Evolutionary conservation across 169 alveolate species (phyloP), one percentile per base, ranked within the genome.

Genomic region (Plasmodium berghei): DNA sequence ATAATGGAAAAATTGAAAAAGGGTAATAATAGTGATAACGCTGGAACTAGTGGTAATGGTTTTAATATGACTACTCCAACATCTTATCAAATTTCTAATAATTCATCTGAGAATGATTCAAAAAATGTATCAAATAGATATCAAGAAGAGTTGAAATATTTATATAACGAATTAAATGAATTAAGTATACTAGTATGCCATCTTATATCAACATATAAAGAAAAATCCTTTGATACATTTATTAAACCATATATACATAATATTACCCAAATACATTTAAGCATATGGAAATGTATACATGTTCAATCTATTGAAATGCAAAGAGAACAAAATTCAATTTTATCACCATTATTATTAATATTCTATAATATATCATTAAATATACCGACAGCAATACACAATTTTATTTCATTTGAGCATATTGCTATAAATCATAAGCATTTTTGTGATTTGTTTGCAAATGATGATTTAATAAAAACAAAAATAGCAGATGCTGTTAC

Each of bases 281-380:
- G 22, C 40, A 45, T 83, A 10, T 83, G 90, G 90, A 83, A 83
- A 55, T 56, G 80, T 56, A 83, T 67, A n/a, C n/a, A 66, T 55
- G 90, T 83, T 0, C 90, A 83, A 71, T 83, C 90, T 24, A 8
- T 67, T 24, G 90, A 83, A 83, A 83, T 83, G 90, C 90, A 83
- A 28, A 83, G 90, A 66, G 90, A 83, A 67, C 90, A 83, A 16
- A 83, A 83, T 59, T 67, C 90, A 8, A 85, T 83, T 9, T 46
- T 83, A 67, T 83, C 90, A 1, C 90, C 90, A 16, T 46, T 83
- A 5, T 22, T 83, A 45, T 40, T 83, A 45, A 83, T 83, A 42
- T 14, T 69, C 1, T 83, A 67, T 55, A 83, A 83, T n/a, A 83
- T 83, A 67, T 66, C 90, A 6, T 24, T 83, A 9, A 83, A 83